Base-by-base conservation (phyloP, 192 early-diverging fungal genomes). In the Backusella sp. region DNA sequence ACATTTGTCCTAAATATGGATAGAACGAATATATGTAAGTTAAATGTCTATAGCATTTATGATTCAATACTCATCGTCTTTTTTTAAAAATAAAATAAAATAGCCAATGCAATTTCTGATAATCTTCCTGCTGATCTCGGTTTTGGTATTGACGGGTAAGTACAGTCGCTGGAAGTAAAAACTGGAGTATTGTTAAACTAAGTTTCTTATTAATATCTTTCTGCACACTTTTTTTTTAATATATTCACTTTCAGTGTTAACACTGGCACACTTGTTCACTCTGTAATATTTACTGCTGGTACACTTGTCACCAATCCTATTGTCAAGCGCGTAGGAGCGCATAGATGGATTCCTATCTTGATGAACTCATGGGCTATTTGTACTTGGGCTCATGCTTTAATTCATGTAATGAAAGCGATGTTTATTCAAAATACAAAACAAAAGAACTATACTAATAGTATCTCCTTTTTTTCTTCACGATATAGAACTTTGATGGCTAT, bases 281-380 rank as follows among this genome's bases (percentile, higher is more conserved):
- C 86, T 37, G 78, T 81, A 21, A 44, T 77, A 12, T 77, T 77
- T 6, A 77, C 80, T 52, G 23, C 76, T 37, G 78, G 84, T 46
- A 83, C 85, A 59, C 74, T 89, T 11, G 82, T 84, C 3, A 88
- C 87, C 44, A 86, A 89, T 39, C 68, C 89, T 72, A 76, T 89
- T 42, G 81, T 85, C 3, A 82, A 82, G 23, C 77, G 78, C 15
- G 44, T 89, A 8, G 88, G 88, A 37, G 70, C 87, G 26, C 79
- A 89, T 39, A 75, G 76, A 28, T 89, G 88, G 88, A 82, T 89
- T 42, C 86, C 88, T 0, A 75, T 89, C 21, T 73, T 86, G 28
- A 77, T 77, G 76, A 35, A 28, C 5, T 32, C 62, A 26, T 77
- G 76, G 76, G 76, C 70, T 11, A 53, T 77, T 28, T 62, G 72